Base-by-base conservation (phyloP, 2,329 filamentous ascomycete genomes). In the Aspergillus persii region DNA sequence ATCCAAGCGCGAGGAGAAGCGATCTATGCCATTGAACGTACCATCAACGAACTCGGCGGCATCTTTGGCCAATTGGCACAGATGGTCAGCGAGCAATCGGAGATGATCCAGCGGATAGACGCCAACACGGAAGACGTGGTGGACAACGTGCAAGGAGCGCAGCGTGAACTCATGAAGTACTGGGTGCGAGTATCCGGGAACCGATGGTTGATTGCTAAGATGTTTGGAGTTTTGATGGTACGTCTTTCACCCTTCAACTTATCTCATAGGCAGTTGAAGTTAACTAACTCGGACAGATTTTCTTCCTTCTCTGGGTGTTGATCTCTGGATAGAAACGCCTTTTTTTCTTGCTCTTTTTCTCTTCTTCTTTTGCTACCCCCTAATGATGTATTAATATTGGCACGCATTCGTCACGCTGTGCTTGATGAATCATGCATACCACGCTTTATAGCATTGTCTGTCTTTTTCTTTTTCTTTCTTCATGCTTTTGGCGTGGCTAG, bases 111-210 rank as follows among this genome's bases (percentile, higher is more conserved):
- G 77, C 84, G 94, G 53, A 97, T 97, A 71, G 94, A 98, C 70
- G 94, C 94, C 65, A 97, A 98, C 76, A 97, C 94, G 1, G 95
- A 99, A 71, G 93, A 97, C 68, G 92, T 99, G 5, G 94, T 99
- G 56, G 94, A 98, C 71, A 99, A 99, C 69, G 94, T 99, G n/a
- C 87, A 96, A 71, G 95, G 95, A 18, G 95, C 95, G 5, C 95
- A 99, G 74, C 84, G 93, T 63, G 94, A 99, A 77, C 75, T 99
- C 71, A 86, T 99, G 79, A 97, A 97, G 76, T 99, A 98, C 78
- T 99, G 95, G 94, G 89, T 87, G 30, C 85, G 93, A 46, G 93
- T 98, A 30, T 95, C 92, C 58, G 92, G 93, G 63, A 99, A 99
- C 79, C 84, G 95, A 64, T 98, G 94, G 95, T 80, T 99, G 64